Percentiles rank a stretch among this genome's conserved stretches.
Evolutionary conservation across 306 rosid genomes (phyloP).

Genomic region (Acacia confusa): DNA sequence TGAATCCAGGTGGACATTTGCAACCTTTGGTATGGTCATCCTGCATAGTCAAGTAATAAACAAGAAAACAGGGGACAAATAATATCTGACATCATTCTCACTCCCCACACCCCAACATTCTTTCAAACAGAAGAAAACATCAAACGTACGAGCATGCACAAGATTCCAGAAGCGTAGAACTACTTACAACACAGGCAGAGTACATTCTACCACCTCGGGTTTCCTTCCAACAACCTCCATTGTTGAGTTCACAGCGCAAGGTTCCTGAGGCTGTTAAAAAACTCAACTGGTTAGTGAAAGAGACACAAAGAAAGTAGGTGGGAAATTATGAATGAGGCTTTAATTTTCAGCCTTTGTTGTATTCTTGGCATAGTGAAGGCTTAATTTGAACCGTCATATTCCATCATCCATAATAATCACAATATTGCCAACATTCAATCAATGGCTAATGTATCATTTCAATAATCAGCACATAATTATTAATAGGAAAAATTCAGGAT

Average conservation of each 20-base stretch:
- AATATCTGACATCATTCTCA: constrained; percentile 1
- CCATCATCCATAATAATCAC: not conserved
- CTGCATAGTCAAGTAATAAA: constrained; percentile 44
- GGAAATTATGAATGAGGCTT: not conserved
- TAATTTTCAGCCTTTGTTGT: not conserved
- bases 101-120: not conserved
- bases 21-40: constrained; percentile 82
- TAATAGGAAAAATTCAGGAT: not conserved
- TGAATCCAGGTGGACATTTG: constrained; percentile 84
- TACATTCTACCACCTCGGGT: constrained; percentile 52
- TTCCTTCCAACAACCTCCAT: constrained; percentile 96
- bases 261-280: constrained; percentile 66
- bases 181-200: constrained; percentile 93
- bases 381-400: not conserved
- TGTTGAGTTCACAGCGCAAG: constrained; percentile 76
- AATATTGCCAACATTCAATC: not conserved
- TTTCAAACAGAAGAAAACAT: not conserved
- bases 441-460: not conserved
- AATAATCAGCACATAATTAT: not conserved
- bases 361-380: not conserved
- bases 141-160: not conserved
- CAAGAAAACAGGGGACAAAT: not conserved
- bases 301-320: not conserved
- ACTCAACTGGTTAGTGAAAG: not conserved
- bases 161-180: constrained; percentile 12